Base-by-base conservation (phyloP, 306 rosid genomes). In the Glycine tomentella region DNA sequence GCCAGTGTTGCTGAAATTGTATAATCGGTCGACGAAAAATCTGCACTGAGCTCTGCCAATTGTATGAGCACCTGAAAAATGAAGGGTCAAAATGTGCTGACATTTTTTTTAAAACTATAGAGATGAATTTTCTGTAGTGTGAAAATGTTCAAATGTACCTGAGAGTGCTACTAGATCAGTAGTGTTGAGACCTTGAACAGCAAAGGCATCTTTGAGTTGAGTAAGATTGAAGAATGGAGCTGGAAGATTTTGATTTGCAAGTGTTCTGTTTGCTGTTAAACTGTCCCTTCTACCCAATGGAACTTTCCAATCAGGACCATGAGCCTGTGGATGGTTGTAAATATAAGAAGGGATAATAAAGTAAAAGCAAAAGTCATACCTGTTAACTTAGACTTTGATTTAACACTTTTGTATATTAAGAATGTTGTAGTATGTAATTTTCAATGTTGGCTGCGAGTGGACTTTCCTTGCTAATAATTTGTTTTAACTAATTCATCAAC, bases 121-220 rank as follows among this genome's bases (percentile, higher is more conserved):
- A 57, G 33, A 16, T 57, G 31, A 16, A 8, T 57, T 17, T 59
- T 31, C 4, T 57, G 13, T 17, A 57, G 13, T 59, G 65, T 0
- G 6, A 59, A 59, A 57, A 57, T 17, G 13, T 57, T 56, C 11
- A 55, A 3, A 57, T 9, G 7, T 86, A 88, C 95, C 95, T 6
- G 91, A 91, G 36, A 89, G 89, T 52, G 95, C 65, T 65, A 90
- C 93, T 45, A 90, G 73, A 87, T 90, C 91, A 1, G 74, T 42
- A 31, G 88, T 56, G 80, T 80, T 56, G 58, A 90, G 90, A 15
- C 90, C 88, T 44, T 82, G 80, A 9, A 0, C 34, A 51, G 51
- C 9, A 53, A 90, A 90, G 2, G 13, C 6, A 0, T 8, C 0
- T 59, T 69, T 79, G 0, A 90, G 84, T 46, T 8, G 9, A 3